Conservation (phyloP, 305 asterid species). For the Solanum hybrid region DNA sequence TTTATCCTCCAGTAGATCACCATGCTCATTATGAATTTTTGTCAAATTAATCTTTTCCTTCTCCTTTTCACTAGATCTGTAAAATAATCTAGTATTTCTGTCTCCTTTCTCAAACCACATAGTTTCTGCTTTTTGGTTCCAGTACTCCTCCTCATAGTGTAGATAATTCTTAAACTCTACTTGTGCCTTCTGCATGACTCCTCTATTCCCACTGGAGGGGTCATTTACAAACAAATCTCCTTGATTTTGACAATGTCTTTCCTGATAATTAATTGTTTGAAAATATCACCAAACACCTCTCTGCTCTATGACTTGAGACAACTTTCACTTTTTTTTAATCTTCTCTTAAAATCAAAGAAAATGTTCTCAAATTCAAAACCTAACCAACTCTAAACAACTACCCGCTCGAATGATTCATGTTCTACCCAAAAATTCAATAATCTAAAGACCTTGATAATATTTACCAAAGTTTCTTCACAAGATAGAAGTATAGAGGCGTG, state of each 20-base stretch:
- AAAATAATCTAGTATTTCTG: too few species aligned
- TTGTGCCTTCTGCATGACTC: not conserved
- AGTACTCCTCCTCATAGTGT: not conserved
- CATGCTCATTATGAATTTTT: too few species aligned
- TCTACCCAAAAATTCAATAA: not conserved
- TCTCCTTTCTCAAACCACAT: too few species aligned
- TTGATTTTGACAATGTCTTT: not conserved
- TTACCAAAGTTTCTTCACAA: not conserved
- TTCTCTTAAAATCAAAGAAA: not conserved
- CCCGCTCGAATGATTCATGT: not conserved
- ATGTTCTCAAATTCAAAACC: not conserved
- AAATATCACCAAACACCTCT: not conserved
- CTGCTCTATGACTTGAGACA: not conserved
- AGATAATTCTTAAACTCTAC: too few species aligned
- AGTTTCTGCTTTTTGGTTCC: not conserved
- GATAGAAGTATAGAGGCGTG: not conserved
- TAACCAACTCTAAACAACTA: not conserved
- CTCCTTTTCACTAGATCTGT: too few species aligned
- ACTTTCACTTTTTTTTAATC: not conserved
- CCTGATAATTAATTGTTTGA: too few species aligned
- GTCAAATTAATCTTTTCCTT: too few species aligned
- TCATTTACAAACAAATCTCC: not conserved
- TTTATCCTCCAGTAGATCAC: too few species aligned
- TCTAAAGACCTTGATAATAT: not conserved
- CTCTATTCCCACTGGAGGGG: not conserved